Evolutionary conservation across 441 rosid genomes (phyloP).

Genomic region (Syzygium malaccense): DNA sequence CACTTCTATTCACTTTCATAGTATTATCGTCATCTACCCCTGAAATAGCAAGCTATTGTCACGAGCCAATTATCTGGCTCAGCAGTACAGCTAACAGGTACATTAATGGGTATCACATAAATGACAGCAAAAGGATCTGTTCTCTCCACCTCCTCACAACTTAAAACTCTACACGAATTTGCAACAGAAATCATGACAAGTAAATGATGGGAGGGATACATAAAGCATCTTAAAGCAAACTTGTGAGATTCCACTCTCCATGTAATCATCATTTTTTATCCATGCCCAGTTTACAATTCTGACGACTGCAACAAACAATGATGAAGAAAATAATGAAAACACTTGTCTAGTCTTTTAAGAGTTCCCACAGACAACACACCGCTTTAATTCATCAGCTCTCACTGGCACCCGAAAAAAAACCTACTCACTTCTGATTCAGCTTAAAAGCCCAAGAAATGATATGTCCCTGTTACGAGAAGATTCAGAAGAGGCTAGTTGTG

Average conservation of each 20-base stretch:
- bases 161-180: not conserved
- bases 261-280: not conserved
- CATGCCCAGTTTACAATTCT: not conserved
- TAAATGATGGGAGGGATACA: not conserved
- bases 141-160: not conserved
- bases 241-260: not conserved
- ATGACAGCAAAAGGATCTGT: not conserved
- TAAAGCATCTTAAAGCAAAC: not conserved
- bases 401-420: not conserved
- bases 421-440: not conserved
- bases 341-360: not conserved
- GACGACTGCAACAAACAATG: not conserved
- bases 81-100: not conserved
- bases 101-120: not conserved
- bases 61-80: not conserved
- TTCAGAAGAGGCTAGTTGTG: not conserved
- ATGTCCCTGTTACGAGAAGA: not conserved
- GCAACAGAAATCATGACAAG: not conserved
- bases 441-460: not conserved
- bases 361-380: not conserved
- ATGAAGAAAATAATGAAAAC: not conserved
- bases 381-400: not conserved
- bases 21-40: constrained; percentile 83
- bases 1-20: constrained; percentile 64
- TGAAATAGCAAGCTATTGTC: constrained; percentile 16